These are phyloP conservation scores for Entoloma clypeatum DNA, from an alignment of 1,284 basidiomycete genomes.

Conservation along the genomic window DNA sequence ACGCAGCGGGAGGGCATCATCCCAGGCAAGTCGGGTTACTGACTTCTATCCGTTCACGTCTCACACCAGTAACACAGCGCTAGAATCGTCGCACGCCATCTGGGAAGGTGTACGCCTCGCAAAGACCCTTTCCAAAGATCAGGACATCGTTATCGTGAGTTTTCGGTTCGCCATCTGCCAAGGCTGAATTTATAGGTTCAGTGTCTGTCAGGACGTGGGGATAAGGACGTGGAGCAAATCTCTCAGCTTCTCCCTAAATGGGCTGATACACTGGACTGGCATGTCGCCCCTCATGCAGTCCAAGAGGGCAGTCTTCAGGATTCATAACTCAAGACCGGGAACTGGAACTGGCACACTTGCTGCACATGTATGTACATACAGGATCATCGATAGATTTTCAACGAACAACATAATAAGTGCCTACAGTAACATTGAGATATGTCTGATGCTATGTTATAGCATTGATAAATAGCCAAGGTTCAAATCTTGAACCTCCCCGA, in stretches of 20 bases:
- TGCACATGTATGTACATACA: no score
- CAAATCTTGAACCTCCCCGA: no score
- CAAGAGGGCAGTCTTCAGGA: neutral
- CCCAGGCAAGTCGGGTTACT: slow-evolving; percentile 56
- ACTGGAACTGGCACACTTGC: no score
- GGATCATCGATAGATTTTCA: neutral
- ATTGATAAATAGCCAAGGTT: no score
- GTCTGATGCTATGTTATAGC: no score
- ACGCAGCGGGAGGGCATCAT: slow-evolving; percentile 98
- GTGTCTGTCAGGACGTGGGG: slow-evolving; percentile 88
- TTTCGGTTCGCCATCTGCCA: slow-evolving; percentile 1
- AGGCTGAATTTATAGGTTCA: slow-evolving; percentile 27
- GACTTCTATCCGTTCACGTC: slow-evolving; percentile 8
- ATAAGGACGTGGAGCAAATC: slow-evolving; percentile 94
- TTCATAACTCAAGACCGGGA: neutral
- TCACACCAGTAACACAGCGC: slow-evolving; percentile 46
- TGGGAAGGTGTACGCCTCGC: slow-evolving; percentile 89
- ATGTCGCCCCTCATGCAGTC: slow-evolving; percentile 41
- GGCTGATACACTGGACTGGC: slow-evolving; percentile 90
- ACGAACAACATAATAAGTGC: no score
- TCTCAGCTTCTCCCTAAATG: slow-evolving; percentile 83
- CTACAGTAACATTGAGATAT: no score
- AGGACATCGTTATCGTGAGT: slow-evolving; percentile 88
- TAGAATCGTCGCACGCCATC: slow-evolving; percentile 95
- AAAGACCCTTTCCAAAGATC: slow-evolving; percentile 79